Conservation (phyloP, 495 filamentous ascomycete genomes). For the Copromyces sp. region DNA sequence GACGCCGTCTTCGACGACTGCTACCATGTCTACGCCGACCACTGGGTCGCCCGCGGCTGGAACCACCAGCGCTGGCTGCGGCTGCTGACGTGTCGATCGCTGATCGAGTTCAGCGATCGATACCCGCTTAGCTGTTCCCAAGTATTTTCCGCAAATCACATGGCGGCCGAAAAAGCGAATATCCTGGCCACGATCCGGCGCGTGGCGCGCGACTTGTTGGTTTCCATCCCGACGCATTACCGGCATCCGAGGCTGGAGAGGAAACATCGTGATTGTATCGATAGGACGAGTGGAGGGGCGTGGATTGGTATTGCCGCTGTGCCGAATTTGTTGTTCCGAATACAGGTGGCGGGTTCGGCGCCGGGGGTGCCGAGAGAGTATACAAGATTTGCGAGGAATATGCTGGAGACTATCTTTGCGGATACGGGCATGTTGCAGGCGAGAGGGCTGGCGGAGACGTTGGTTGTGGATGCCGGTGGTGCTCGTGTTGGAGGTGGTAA, state of each 20-base stretch:
- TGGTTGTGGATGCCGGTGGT: constrained; percentile 11
- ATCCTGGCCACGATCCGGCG: constrained; percentile 21
- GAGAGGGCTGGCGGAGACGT: constrained; percentile 21
- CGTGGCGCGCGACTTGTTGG: constrained; percentile 30
- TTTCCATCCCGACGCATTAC: constrained; percentile 36
- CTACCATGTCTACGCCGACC: constrained; percentile 50
- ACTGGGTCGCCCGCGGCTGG: constrained; percentile 49
- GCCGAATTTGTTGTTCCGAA: constrained; percentile 31
- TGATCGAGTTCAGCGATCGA: constrained; percentile 24
- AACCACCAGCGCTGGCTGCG: constrained; percentile 55
- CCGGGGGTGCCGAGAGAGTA: constrained; percentile 29
- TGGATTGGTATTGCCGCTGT: constrained; percentile 34
- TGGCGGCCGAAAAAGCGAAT: constrained; percentile 25
- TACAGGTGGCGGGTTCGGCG: constrained; percentile 32
- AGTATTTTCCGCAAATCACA: constrained; percentile 16
- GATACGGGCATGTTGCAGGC: constrained; percentile 40
- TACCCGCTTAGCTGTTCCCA: constrained; percentile 19
- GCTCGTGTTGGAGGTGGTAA: neutral
- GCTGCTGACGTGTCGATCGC: constrained; percentile 45
- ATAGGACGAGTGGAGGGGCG: constrained; percentile 27
- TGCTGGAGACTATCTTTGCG: constrained; percentile 31
- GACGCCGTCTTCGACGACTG: constrained; percentile 41
- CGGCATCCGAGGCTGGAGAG: constrained; percentile 29
- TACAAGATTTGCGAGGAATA: constrained; percentile 27
- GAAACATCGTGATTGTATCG: constrained; percentile 17